Percentiles rank a stretch among this genome's conserved stretches.
These are phyloP conservation scores for Calonectria pseudoturangicola DNA, from an alignment of 2,329 filamentous ascomycete genomes.

Conservation along the genomic window DNA sequence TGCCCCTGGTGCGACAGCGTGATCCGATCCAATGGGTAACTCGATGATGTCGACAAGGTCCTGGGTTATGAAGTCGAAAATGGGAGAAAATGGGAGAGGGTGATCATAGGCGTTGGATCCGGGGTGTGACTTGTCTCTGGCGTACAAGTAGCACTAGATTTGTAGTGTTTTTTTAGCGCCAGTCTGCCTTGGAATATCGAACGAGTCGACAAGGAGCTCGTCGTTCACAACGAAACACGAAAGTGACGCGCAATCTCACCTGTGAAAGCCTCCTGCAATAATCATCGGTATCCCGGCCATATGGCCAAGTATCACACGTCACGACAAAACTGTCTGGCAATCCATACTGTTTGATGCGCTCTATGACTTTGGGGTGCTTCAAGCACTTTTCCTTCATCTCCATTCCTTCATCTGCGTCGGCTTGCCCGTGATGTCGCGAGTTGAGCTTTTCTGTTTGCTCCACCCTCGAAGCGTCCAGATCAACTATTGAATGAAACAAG, in stretches of 20 bases:
- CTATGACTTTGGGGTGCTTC: slow-evolving; percentile 35
- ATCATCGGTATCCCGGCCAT: slow-evolving; percentile 30
- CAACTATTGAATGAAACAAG: slow-evolving; percentile 17
- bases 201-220: neutral
- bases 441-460: slow-evolving; percentile 34
- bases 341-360: slow-evolving; percentile 33
- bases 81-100: slow-evolving; percentile 42
- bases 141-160: slow-evolving; percentile 37
- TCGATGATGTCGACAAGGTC: slow-evolving; percentile 42
- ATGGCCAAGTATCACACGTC: slow-evolving; percentile 40
- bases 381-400: slow-evolving; percentile 38
- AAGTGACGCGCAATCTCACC: neutral
- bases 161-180: neutral
- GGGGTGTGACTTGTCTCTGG: slow-evolving; percentile 32
- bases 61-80: slow-evolving; percentile 45
- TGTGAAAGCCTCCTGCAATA: slow-evolving; percentile 32
- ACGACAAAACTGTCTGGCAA: slow-evolving; percentile 31
- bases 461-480: slow-evolving; percentile 5
- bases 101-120: slow-evolving; percentile 47
- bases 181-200: neutral
- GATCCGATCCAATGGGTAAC: slow-evolving; percentile 41
- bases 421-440: slow-evolving; percentile 32
- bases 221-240: neutral
- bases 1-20: slow-evolving; percentile 2
- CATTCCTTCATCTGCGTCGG: slow-evolving; percentile 38